phyloP scores from a whole-genome alignment of 306 rosid species.

The Malus domestica region DNA sequence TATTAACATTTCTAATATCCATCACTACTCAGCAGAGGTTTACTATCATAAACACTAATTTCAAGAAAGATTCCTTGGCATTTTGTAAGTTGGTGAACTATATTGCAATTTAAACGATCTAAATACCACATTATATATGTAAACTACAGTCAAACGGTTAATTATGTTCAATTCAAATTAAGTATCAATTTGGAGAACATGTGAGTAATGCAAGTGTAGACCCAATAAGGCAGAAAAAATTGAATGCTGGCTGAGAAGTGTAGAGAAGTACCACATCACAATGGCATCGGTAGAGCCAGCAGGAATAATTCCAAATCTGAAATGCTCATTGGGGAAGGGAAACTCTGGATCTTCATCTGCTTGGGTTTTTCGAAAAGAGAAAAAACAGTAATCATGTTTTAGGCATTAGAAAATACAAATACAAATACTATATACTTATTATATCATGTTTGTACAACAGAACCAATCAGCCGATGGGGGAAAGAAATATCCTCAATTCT shows the following conservation, averaged over 20 bases:
- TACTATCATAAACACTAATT: not conserved
- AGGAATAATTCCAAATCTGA: conserved; percentile 92
- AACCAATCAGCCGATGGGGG: conserved; percentile 19
- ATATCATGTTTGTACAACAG: not conserved
- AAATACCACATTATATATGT: not conserved
- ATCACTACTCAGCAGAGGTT: not conserved
- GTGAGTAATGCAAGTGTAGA: too few relatives aligned
- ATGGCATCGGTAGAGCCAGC: conserved; percentile 96
- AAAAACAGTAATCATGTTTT: not conserved
- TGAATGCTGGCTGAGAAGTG: not conserved
- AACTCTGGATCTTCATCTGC: conserved; percentile 49
- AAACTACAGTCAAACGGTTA: not conserved
- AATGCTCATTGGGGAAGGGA: conserved; percentile 45
- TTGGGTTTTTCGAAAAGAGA: conserved; percentile 35
- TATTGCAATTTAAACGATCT: too few relatives aligned
- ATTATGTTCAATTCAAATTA: not conserved
- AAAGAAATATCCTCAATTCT: conserved; percentile 33
- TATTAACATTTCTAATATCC: not conserved
- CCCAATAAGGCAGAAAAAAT: too few relatives aligned
- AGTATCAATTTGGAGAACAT: not conserved
- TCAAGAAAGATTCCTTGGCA: not conserved
- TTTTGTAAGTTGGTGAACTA: not conserved
- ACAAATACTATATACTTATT: not conserved
- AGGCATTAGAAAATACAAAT: not conserved
- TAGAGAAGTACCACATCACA: conserved; percentile 69